These are phyloP conservation scores for Yamadazyma tumulicola DNA, from an alignment of 805 yeast species.

Conservation along the genomic window DNA sequence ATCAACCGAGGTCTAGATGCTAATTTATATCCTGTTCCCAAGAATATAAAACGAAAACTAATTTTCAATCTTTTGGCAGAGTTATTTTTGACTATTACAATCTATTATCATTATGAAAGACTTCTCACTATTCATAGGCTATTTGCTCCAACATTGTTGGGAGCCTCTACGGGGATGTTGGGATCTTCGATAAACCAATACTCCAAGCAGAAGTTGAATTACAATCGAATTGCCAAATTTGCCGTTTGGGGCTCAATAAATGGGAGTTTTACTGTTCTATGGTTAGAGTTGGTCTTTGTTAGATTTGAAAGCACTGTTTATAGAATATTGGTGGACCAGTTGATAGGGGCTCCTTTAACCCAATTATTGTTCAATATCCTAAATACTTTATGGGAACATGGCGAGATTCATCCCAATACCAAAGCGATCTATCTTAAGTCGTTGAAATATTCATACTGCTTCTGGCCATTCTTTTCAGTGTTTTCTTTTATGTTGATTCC, in stretches of 20 bases:
- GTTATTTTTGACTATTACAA: slow-evolving; percentile 18
- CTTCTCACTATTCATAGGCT: slow-evolving; percentile 21
- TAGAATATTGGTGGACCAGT: slow-evolving; percentile 51
- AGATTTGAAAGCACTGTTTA: slow-evolving; percentile 31
- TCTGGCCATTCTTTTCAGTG: slow-evolving; percentile 59
- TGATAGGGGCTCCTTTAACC: slow-evolving; percentile 51
- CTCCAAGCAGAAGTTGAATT: slow-evolving; percentile 27
- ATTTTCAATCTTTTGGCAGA: slow-evolving; percentile 24
- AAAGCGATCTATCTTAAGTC: slow-evolving; percentile 43
- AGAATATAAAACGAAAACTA: slow-evolving; percentile 14
- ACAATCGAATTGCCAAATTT: slow-evolving; percentile 42
- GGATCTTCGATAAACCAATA: slow-evolving; percentile 41
- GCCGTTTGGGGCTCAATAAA: slow-evolving; percentile 58
- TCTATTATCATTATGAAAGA: slow-evolving; percentile 28
- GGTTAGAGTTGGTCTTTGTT: slow-evolving; percentile 49
- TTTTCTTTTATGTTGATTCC: slow-evolving; percentile 49
- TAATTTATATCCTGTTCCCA: slow-evolving; percentile 13
- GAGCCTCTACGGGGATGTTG: slow-evolving; percentile 38
- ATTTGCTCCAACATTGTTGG: slow-evolving; percentile 36
- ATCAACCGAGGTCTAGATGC: slow-evolving; percentile 14
- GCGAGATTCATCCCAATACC: slow-evolving; percentile 30
- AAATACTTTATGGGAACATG: slow-evolving; percentile 55
- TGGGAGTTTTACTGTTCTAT: slow-evolving; percentile 51
- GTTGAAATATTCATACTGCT: slow-evolving; percentile 49
- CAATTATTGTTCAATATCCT: slow-evolving; percentile 49